These are phyloP conservation scores for Colletotrichum sp. DNA, from an alignment of 2,329 filamentous ascomycete species.

Conservation along the genomic window DNA sequence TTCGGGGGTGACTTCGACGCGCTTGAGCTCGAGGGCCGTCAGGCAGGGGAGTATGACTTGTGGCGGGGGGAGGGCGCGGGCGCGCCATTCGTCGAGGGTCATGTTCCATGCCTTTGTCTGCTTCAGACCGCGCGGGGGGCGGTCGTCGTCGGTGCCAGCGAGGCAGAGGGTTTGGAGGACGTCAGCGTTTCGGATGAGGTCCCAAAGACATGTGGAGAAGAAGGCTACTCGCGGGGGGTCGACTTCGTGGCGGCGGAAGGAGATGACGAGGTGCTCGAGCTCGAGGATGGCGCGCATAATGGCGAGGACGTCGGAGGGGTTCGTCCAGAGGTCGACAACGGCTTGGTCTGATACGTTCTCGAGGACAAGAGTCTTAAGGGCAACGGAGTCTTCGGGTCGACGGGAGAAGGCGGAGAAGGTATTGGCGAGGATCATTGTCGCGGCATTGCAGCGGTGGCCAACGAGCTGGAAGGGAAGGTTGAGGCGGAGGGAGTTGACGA, in stretches of 20 bases:
- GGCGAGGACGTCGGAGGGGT: constrained; percentile 55
- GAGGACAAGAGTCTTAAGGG: constrained; percentile 50
- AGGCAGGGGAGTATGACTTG: constrained; percentile 40
- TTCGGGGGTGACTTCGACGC: constrained; percentile 41
- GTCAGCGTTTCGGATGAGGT: constrained; percentile 49
- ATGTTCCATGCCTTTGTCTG: constrained; percentile 41
- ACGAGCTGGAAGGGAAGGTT: constrained; percentile 58
- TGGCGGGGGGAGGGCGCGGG: constrained; percentile 40
- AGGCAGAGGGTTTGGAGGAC: constrained; percentile 52
- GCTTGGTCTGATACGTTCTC: constrained; percentile 56
- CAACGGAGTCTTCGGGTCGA: constrained; percentile 47
- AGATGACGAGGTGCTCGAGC: constrained; percentile 51
- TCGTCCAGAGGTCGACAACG: constrained; percentile 53
- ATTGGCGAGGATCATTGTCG: constrained; percentile 58
- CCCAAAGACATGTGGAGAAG: constrained; percentile 54
- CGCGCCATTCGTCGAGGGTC: constrained; percentile 43
- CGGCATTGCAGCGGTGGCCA: constrained; percentile 47
- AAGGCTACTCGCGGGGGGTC: constrained; percentile 30
- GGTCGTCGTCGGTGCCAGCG: constrained; percentile 47
- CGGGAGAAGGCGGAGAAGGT: constrained; percentile 52
- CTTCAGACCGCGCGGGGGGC: constrained; percentile 39
- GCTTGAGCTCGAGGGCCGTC: constrained; percentile 48
- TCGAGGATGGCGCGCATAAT: constrained; percentile 45
- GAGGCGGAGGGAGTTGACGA: constrained; percentile 50
- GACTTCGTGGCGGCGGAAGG: constrained; percentile 48